These are phyloP conservation scores for Ampelomyces quisqualis DNA, from an alignment of 2,329 filamentous ascomycete genomes.

Conservation along the genomic window DNA sequence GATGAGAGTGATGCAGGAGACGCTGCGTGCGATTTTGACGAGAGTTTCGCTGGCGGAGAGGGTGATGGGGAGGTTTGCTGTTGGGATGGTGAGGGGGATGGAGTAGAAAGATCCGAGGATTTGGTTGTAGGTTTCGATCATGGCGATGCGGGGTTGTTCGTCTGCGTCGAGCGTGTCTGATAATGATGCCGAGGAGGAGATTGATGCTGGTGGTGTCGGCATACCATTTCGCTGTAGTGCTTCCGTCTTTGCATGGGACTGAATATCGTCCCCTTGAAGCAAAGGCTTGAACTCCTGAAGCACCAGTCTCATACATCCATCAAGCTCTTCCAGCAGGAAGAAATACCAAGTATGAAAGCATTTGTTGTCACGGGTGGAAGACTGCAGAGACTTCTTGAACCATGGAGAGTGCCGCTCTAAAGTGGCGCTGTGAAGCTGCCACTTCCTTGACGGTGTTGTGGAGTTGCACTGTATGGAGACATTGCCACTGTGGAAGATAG, in stretches of 20 bases:
- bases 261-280: background rate
- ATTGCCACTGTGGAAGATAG: slow-evolving; percentile 7
- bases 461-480: slow-evolving; percentile 3
- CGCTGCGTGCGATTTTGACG: slow-evolving; percentile 23
- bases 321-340: slow-evolving; percentile 6
- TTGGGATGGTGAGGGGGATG: slow-evolving; percentile 17
- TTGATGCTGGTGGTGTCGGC: background rate
- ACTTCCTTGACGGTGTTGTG: slow-evolving; percentile 1
- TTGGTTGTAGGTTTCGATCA: slow-evolving; percentile 10
- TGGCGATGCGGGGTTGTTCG: background rate
- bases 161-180: background rate
- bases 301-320: slow-evolving; percentile 1
- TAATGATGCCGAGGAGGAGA: background rate
- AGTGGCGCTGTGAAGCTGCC: slow-evolving; percentile 16
- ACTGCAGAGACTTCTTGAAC: slow-evolving; percentile 9
- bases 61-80: slow-evolving; percentile 13
- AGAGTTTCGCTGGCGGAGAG: slow-evolving; percentile 32
- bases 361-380: background rate
- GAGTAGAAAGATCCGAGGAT: slow-evolving; percentile 34
- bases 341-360: background rate
- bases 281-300: background rate
- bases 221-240: too few relatives aligned
- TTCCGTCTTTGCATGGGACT: too few relatives aligned
- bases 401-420: slow-evolving; percentile 16
- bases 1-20: slow-evolving; percentile 25